These are phyloP conservation scores for Plasmopara muralis DNA, from an alignment of 352 stramenopile species.

Conservation along the genomic window DNA sequence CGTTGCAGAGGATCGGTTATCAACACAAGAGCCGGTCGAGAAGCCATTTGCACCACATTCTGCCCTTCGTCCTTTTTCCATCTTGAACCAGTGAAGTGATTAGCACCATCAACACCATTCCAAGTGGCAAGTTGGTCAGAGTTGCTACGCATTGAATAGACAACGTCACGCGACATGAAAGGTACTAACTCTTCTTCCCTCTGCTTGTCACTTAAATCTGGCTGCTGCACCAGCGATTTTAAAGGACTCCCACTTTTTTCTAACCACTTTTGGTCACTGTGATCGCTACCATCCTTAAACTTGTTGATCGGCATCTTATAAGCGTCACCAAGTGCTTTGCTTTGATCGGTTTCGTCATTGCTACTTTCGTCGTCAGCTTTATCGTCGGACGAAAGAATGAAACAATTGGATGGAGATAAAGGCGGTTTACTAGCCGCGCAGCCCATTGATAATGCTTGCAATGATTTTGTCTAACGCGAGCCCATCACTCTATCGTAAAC, in stretches of 20 bases:
- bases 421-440: constrained; percentile 15
- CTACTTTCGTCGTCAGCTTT: constrained; percentile 3
- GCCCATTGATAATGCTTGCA: constrained; percentile 17
- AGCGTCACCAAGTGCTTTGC: constrained; percentile 5
- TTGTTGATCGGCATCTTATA: too few relatives aligned
- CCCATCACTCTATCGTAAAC: constrained; percentile 17
- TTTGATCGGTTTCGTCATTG: neutral
- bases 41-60: neutral
- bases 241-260: constrained; percentile 6
- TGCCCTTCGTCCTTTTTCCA: constrained; percentile 8
- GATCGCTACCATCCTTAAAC: too few relatives aligned
- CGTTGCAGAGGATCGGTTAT: constrained; percentile 13
- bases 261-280: neutral
- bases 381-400: neutral
- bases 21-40: constrained; percentile 9
- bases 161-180: constrained; percentile 25
- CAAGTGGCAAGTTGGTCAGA: constrained; percentile 4
- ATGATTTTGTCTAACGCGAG: constrained; percentile 3
- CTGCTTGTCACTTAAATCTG: constrained; percentile 18
- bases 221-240: constrained; percentile 17
- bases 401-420: constrained; percentile 1
- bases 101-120: constrained; percentile 7
- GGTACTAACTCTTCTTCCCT: neutral
- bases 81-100: constrained; percentile 3
- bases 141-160: constrained; percentile 27